Evolutionary conservation across 2,329 filamentous ascomycete genomes (phyloP).

Genomic region (Chrysoporthe cubensis): DNA sequence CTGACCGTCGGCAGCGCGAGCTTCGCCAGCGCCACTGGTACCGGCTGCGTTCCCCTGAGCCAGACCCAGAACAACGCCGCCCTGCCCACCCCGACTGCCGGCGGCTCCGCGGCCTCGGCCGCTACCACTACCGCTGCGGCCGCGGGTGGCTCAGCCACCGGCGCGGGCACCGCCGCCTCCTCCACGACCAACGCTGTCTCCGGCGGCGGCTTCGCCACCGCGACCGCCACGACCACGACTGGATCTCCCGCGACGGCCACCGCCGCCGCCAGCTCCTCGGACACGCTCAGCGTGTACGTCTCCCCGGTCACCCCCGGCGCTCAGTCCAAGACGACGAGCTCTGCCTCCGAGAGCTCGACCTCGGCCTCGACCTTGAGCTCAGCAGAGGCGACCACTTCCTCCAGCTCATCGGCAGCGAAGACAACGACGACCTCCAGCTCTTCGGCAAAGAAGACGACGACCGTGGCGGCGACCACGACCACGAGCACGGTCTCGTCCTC

Average conservation of each 20-base stretch:
- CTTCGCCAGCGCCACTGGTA: slow-evolving; percentile 28
- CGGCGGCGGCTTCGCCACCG: background rate
- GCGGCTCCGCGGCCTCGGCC: background rate
- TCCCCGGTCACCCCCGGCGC: slow-evolving; percentile 8
- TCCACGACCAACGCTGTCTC: background rate
- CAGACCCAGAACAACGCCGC: slow-evolving; percentile 31
- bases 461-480: slow-evolving; percentile 7
- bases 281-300: slow-evolving; percentile 1
- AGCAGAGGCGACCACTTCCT: slow-evolving; percentile 8
- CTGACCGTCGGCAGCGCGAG: slow-evolving; percentile 7
- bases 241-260: background rate
- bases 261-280: background rate
- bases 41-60: slow-evolving; percentile 22
- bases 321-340: background rate
- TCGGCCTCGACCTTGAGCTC: background rate
- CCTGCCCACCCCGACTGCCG: slow-evolving; percentile 23
- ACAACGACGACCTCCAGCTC: slow-evolving; percentile 18
- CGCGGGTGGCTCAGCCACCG: too few species aligned
- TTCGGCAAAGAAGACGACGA: background rate
- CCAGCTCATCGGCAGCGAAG: slow-evolving; percentile 8
- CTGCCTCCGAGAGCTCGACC: background rate
- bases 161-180: background rate
- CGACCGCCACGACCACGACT: background rate
- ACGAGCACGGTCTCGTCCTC: slow-evolving; percentile 1
- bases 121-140: background rate